phyloP scores from a whole-genome alignment of 352 stramenopile species.

The Thraustochytrium sp. region DNA sequence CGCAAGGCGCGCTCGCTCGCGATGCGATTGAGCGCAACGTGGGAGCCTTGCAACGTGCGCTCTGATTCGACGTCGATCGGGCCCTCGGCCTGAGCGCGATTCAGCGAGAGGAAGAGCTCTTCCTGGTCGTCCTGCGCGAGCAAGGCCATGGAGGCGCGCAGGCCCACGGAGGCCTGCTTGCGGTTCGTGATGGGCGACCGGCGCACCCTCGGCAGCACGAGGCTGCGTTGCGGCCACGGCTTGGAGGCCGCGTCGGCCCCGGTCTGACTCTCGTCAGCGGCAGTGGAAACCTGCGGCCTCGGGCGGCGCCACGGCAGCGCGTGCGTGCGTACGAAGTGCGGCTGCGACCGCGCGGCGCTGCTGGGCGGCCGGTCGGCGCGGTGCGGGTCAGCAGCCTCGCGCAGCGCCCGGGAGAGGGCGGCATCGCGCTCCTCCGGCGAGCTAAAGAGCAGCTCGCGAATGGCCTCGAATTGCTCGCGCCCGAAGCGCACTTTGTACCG shows the following conservation, averaged over 20 bases:
- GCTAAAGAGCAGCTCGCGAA: neutral
- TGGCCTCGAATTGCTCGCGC: neutral
- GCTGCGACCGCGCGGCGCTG: neutral
- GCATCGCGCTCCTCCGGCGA: neutral
- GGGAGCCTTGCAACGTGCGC: neutral
- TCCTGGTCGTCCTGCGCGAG: neutral
- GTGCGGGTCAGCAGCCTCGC: neutral
- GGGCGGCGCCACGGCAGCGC: neutral
- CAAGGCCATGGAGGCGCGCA: neutral
- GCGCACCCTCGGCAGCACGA: neutral
- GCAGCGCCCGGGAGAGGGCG: neutral
- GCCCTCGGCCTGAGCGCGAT: neutral
- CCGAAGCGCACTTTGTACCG: neutral
- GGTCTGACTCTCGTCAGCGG: neutral
- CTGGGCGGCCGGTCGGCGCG: neutral
- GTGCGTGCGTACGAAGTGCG: neutral
- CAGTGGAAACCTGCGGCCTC: neutral
- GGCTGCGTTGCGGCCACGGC: neutral
- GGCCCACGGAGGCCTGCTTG: neutral
- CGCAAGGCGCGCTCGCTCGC: neutral
- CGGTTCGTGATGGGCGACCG: neutral
- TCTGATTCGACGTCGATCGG: neutral
- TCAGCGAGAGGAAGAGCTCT: neutral
- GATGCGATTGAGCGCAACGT: neutral
- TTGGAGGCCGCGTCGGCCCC: neutral